A percentile compares a stretch with the other conserved stretches of the same genome.
These are phyloP conservation scores for Neocatenulostroma microsporum DNA, from an alignment of 2,329 filamentous ascomycete species.

Conservation along the genomic window DNA sequence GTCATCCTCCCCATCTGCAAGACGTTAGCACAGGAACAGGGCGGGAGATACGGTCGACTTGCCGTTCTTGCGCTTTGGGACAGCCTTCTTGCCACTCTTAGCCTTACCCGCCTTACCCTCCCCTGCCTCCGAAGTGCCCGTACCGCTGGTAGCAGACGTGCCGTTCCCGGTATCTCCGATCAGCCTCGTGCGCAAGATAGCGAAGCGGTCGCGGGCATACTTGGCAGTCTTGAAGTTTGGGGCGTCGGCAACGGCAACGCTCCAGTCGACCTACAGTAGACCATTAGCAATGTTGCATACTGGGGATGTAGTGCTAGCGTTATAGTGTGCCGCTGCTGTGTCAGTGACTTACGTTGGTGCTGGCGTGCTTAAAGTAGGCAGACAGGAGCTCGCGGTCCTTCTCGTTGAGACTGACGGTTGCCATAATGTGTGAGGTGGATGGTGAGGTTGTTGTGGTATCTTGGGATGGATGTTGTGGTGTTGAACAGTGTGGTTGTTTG, in stretches of 20 bases:
- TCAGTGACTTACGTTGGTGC: slow-evolving; percentile 1
- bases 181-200: not conserved
- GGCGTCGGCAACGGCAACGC: not conserved
- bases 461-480: not conserved
- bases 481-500: not conserved
- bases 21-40: not conserved
- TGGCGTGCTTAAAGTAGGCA: not conserved
- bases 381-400: too few species aligned
- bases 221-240: not conserved
- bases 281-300: too few species aligned
- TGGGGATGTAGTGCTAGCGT: too few species aligned
- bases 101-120: not conserved
- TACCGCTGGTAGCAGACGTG: not conserved
- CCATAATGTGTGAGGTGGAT: not conserved
- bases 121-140: not conserved
- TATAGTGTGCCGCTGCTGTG: too few species aligned
- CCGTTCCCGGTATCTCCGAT: too few species aligned
- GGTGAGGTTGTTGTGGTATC: not conserved
- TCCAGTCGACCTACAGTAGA: too few species aligned
- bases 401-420: too few species aligned
- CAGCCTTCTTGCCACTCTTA: too few species aligned
- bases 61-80: not conserved
- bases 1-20: not conserved
- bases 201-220: not conserved
- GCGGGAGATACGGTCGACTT: not conserved